Percentiles rank a stretch among this genome's conserved stretches.
These are phyloP conservation scores for Podaxis mareebaensis DNA, from an alignment of 768 basidiomycete genomes.

Conservation along the genomic window DNA sequence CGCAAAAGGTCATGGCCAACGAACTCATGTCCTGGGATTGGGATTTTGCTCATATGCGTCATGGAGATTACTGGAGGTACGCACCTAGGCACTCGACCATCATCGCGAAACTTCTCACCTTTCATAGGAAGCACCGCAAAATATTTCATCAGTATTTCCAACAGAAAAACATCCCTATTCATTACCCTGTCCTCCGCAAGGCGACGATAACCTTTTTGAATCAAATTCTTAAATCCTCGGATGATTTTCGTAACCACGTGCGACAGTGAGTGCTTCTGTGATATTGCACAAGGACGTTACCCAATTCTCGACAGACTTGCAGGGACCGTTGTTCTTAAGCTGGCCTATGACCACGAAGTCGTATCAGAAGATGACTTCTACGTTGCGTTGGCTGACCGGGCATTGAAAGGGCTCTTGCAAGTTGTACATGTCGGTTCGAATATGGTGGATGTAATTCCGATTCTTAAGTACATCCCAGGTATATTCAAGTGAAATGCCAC, in stretches of 20 bases:
- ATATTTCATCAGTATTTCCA: constrained; percentile 40
- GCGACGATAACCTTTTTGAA: constrained; percentile 26
- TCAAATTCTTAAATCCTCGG: constrained; percentile 27
- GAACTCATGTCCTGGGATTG: constrained; percentile 33
- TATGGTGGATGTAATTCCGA: constrained; percentile 39
- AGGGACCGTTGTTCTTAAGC: constrained; percentile 35
- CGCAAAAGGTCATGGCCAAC: constrained; percentile 25
- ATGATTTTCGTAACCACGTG: constrained; percentile 29
- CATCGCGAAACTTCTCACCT: neutral
- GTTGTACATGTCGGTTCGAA: constrained; percentile 38
- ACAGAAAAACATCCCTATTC: constrained; percentile 27
- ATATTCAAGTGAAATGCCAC: neutral
- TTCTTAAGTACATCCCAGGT: constrained; percentile 32
- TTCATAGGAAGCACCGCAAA: constrained; percentile 29
- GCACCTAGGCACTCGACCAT: neutral
- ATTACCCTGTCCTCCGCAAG: constrained; percentile 26
- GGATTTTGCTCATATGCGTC: constrained; percentile 33
- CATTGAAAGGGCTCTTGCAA: constrained; percentile 22
- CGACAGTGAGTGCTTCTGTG: constrained; percentile 25
- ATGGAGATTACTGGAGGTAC: constrained; percentile 30
- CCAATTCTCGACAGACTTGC: constrained; percentile 24
- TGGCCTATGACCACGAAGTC: constrained; percentile 42
- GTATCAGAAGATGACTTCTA: constrained; percentile 36
- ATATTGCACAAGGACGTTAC: neutral
- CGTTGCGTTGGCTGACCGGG: constrained; percentile 28